Evolutionary conservation across 352 stramenopile species (phyloP).

Genomic region (Pythium scleroteichum): DNA sequence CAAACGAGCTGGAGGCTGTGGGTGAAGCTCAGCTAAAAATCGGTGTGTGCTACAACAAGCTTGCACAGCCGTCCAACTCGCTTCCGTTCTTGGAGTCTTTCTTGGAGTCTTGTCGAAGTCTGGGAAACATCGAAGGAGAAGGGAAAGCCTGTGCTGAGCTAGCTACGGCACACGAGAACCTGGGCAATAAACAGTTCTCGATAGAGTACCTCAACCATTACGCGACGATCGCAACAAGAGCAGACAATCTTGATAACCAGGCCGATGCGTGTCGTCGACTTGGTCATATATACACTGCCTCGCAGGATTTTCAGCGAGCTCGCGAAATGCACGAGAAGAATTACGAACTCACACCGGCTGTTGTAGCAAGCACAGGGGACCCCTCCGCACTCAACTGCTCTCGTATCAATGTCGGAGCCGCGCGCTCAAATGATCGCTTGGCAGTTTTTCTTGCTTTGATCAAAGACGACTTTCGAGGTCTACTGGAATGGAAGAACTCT

Average conservation of each 20-base stretch:
- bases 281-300: slow-evolving; percentile 81
- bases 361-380: slow-evolving; percentile 44
- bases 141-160: slow-evolving; percentile 87
- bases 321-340: slow-evolving; percentile 91
- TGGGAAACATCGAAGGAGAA: slow-evolving; percentile 66
- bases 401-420: slow-evolving; percentile 67
- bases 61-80: slow-evolving; percentile 59
- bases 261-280: slow-evolving; percentile 85
- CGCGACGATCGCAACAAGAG: slow-evolving; percentile 70
- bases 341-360: slow-evolving; percentile 77
- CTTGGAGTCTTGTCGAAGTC: slow-evolving; percentile 55
- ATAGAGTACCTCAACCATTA: slow-evolving; percentile 91
- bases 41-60: slow-evolving; percentile 71
- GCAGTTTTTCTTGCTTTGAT: slow-evolving; percentile 57
- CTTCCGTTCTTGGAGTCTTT: slow-evolving; percentile 86
- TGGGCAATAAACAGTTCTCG: slow-evolving; percentile 74
- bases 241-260: slow-evolving; percentile 86
- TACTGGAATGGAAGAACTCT: slow-evolving; percentile 82
- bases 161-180: slow-evolving; percentile 83
- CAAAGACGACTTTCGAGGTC: slow-evolving; percentile 63
- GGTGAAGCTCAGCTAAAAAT: slow-evolving; percentile 74
- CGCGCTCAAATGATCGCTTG: slow-evolving; percentile 74
- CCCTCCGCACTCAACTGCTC: slow-evolving; percentile 56
- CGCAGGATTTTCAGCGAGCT: slow-evolving; percentile 76
- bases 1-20: slow-evolving; percentile 58